Evolutionary conservation across 208 protist species (phyloP).

Genomic region (Novymonas esmeraldas): DNA sequence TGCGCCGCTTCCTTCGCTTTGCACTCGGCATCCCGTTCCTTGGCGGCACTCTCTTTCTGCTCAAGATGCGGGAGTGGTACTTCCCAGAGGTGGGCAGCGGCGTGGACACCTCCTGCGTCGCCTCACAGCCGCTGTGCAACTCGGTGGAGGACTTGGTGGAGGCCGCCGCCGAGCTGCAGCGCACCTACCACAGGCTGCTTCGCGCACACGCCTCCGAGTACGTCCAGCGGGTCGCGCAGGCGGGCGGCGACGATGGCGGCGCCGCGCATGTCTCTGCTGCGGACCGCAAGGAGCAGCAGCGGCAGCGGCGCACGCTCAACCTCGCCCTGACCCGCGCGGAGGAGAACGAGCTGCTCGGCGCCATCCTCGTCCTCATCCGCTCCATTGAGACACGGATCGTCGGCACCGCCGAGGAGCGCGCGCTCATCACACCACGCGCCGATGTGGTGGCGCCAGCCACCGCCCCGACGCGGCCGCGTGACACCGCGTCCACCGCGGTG

Average conservation of each 20-base stretch:
- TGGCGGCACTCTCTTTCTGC: conserved; percentile 37
- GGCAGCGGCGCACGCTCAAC: not conserved
- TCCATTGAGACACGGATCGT: conserved; percentile 42
- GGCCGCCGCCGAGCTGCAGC: conserved; percentile 25
- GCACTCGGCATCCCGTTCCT: conserved; percentile 40
- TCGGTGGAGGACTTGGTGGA: conserved; percentile 34
- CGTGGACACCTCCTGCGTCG: conserved; percentile 41
- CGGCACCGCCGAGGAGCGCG: conserved; percentile 51
- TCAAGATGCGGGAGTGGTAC: conserved; percentile 40
- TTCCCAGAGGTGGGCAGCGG: conserved; percentile 27
- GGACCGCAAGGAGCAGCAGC: too few species aligned
- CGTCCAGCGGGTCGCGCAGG: not conserved
- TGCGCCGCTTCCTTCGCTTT: conserved; percentile 44
- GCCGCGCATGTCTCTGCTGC: too few species aligned
- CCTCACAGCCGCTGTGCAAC: conserved; percentile 21
- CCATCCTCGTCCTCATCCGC: conserved; percentile 44
- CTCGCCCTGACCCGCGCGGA: conserved; percentile 15
- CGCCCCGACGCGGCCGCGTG: not conserved
- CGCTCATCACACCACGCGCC: conserved; percentile 34
- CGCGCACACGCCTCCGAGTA: not conserved
- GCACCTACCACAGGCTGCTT: conserved; percentile 14
- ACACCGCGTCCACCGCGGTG: not conserved
- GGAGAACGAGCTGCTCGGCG: conserved; percentile 37
- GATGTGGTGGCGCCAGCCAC: conserved; percentile 9
- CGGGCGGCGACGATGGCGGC: not conserved